Evolutionary conservation across 164 flowering plant species (phyloP), one percentile per base, ranked within the genome.

Genomic region (Tinospora cordifolia): DNA sequence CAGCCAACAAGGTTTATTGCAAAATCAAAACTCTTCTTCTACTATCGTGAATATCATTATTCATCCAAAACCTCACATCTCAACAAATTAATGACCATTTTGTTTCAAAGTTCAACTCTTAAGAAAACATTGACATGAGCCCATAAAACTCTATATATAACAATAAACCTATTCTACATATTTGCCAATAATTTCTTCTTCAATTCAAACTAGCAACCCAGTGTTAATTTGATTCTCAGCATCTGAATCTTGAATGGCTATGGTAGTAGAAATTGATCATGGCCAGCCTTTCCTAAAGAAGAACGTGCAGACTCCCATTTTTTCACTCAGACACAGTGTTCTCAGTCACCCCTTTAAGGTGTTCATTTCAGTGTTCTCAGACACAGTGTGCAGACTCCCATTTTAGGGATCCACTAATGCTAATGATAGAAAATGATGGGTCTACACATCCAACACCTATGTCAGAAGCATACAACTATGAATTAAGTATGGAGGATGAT

Each of bases 261-360:
- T 10, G 51, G 38, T 59, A 44, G 68, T 59, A 46, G 68, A 51
- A 71, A 71, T 22, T 14, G 24, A 49, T 30, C 36, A 30, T 4
- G 62, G 67, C 30, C 51, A 66, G 38, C 39, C 21, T 19, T 19
- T 40, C 36, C 66, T 19, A 40, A 6, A 59, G 65, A 65, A 47
- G 63, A 62, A 36, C 17, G 13, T 30, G 59, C 30, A 30, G 59
- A 59, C 11, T 41, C 51, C 57, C 57, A 8, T 62, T 39, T 30
- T 15, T 25, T 68, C 66, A 73, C 71, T 73, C 80, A 0, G 80
- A 47, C 10, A 54, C 71, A 60, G 77, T 67, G 72, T 81, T 77
- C 82, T 79, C 82, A 65, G 83, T 47, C 75, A 75, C 81, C 69
- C 68, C 87, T 77, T 78, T 75, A 60, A 66, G 64, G 5, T 79